Base-by-base conservation (phyloP, 768 basidiomycete species). In the Mycena amicta region DNA sequence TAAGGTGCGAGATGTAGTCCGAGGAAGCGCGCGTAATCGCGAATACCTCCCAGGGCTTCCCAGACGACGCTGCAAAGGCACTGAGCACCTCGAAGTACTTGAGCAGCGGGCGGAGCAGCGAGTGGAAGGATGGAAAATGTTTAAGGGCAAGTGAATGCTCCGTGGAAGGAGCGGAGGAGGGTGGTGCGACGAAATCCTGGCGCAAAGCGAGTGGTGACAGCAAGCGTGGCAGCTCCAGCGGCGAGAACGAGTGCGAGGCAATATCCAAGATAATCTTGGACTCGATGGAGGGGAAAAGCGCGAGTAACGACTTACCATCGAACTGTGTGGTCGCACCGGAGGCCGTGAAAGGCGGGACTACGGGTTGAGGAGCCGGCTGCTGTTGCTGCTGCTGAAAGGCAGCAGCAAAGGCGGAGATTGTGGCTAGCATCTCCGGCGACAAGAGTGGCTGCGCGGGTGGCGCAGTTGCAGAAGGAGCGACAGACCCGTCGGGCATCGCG, bases 1-100 rank as follows among this genome's bases (percentile, higher is more conserved):
- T 57, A 37, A 65, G 60, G 50, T 55, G 49, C 16, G 53, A 47
- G 25, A 62, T 20, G 27, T 65, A 62, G 13, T 43, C 40, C 39
- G 56, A 52, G 28, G 45, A 41, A 41, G 56, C 40, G 39, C 56
- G 40, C 3, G 40, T 45, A 26, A 52, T 46, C 37, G 50, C 37
- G 22, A 57, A 57, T 27, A 57, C 56, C 30, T 52, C 56, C 56
- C 56, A 57, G 15, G 56, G 40, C 50, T 57, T 45, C n/a, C 50
- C 56, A 31, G 56, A 43, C 18, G 56, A 57, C 12, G 56, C 56
- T 16, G 33, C 33, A 37, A 57, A 57, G 12, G 56, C 56, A 27
- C 15, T 5, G 41, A 57, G 50, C 1, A 57, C 29, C 29, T 52
- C 50, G 29, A 57, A 57, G 25, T 57, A 57, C 29, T 46, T 50